Base-by-base conservation (phyloP, 768 basidiomycete genomes). In the Tulasnella sp. region DNA sequence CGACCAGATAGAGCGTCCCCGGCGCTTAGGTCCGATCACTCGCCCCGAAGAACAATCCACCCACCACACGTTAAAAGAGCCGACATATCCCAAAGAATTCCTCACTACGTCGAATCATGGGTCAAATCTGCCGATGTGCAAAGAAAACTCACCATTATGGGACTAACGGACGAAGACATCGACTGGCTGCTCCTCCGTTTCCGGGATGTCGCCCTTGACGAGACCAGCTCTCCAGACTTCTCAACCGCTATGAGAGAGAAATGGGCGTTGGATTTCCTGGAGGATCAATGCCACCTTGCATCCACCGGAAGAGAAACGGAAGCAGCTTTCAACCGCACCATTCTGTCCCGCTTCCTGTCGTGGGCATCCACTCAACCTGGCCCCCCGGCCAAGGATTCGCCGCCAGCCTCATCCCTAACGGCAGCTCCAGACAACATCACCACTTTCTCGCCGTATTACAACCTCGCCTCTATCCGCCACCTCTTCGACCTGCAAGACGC, bases 401-500 rank as follows among this genome's bases (percentile, higher is more conserved):
- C 67, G 70, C 32, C 74, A 44, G 15, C 46, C 20, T n/a, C n/a
- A 23, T 75, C 74, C n/a, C 44, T 39, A 46, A n/a, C 20, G 39
- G 23, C 26, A 5, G 35, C 15, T 51, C 61, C 61, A 5, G 75
- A 77, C 61, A 67, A 70, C 69, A 42, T 70, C 69, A 48, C 29
- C 40, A 23, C 61, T 5, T 77, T 70, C 37, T 67, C 79, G 26
- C 79, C 61, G 55, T 48, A 44, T 35, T 23, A 35, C 40, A 55
- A 55, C 26, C 78, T 79, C 26, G 35, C 79, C 37, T 20, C 37
- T 9, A 67, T 79, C 32, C 44, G 69, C 20, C n/a, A 37, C 35
- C 40, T 72, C 29, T 42, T 71, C 32, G 78, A 80, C 48, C 40
- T 82, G 40, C 79, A 75, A 20, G 73, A 78, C 42, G 82, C 81